Base-by-base conservation (phyloP, 2,329 filamentous ascomycete genomes). In the Raffaelea albimanens region DNA sequence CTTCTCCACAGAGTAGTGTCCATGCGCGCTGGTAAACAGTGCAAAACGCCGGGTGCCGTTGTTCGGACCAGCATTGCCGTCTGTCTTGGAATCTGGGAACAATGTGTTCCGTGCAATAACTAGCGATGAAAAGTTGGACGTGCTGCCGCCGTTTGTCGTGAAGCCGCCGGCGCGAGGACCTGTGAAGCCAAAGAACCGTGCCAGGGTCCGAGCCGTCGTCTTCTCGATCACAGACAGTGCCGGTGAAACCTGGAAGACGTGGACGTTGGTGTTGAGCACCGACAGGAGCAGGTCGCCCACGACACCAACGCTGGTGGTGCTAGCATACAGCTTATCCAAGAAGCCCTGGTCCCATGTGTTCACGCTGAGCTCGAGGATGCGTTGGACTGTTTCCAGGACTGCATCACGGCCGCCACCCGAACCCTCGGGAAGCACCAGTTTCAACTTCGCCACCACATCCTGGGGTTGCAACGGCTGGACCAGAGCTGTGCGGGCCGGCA, bases 261-360 rank as follows among this genome's bases (percentile, higher is more conserved):
- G 93, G 16, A 90, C 70, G 61, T 97, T 98, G 33, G 93, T 96
- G 67, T 98, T 97, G 40, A 98, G 69, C 1, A 86, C 78, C 0
- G 87, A 83, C 22, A 97, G 77, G 9, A 97, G 72, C 49, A 97
- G 71, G 59, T 97, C 93, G 2, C 88, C 84, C 16, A 85, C 81
- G 0, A 97, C 76, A 18, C 91, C 91, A 60, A 84, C 82, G 39
- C 91, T 84, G 60, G 93, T 93, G 36, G 87, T 94, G 54, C 83
- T 84, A n/a, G 85, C 80, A 64, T 96, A 97, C 18, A 97, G 72
- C 68, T 98, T 97, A 67, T 96, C 90, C 59, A 97, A 68, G 66
- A 97, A 98, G 11, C 91, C 91, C 65, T 95, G 90, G 59, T 95
- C 86, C 87, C 90, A 97, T n/a, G 91, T 96, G 67, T 98, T 98